Percentiles rank a stretch among this genome's conserved stretches.
phyloP scores from a whole-genome alignment of 352 stramenopile species.

The Hyaloperonospora arabidopsidis region DNA sequence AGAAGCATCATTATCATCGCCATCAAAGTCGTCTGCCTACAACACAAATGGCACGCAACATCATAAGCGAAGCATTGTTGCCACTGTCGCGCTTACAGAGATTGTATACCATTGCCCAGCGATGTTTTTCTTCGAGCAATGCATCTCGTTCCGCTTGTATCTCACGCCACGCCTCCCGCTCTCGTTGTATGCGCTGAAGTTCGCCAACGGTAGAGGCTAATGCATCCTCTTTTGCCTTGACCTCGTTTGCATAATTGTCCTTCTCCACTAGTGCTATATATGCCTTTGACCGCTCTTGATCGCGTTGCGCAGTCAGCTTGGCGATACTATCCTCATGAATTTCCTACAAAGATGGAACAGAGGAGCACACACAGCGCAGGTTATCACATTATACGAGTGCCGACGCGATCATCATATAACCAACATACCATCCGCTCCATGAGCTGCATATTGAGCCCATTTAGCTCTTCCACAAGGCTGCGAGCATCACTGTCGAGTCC shows the following conservation, averaged over 20 bases:
- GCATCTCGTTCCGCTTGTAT: conserved; percentile 75
- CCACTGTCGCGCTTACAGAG: neutral
- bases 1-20: conserved; percentile 25
- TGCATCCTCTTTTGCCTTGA: conserved; percentile 46
- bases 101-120: conserved; percentile 62
- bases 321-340: conserved; percentile 61
- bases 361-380: neutral
- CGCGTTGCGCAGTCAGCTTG: conserved; percentile 62
- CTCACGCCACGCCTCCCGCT: conserved; percentile 66
- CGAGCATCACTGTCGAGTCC: conserved; percentile 36
- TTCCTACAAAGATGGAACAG: conserved; percentile 34
- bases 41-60: neutral
- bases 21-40: conserved; percentile 62
- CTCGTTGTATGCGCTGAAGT: conserved; percentile 62
- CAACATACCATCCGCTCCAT: conserved; percentile 62
- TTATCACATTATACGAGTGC: neutral
- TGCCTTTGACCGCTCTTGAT: conserved; percentile 62
- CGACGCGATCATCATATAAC: neutral
- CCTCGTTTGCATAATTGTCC: conserved; percentile 41
- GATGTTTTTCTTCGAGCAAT: conserved; percentile 76
- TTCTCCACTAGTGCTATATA: conserved; percentile 61
- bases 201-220: conserved; percentile 41
- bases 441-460: conserved; percentile 79
- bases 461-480: conserved; percentile 74
- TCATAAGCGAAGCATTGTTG: conserved; percentile 5